These are phyloP conservation scores for Reticulascus tulasneorum DNA, from an alignment of 2,329 filamentous ascomycete genomes.

Conservation along the genomic window DNA sequence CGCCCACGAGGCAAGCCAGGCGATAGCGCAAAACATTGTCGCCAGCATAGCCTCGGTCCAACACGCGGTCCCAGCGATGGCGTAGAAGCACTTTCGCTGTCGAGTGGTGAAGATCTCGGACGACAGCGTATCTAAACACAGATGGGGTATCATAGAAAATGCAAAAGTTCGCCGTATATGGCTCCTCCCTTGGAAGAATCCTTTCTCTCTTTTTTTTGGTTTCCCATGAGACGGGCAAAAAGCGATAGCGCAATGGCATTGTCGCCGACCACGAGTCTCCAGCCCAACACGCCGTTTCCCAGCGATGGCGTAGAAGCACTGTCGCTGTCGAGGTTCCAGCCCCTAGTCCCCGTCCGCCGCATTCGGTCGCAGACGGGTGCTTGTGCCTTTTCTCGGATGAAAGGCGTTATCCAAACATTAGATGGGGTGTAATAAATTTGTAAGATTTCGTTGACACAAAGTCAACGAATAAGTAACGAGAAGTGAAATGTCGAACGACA, in stretches of 20 bases:
- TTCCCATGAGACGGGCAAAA: constrained; percentile 13
- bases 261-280: constrained; percentile 36
- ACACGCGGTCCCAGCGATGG: constrained; percentile 53
- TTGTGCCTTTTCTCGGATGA: constrained; percentile 19
- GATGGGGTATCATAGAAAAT: constrained; percentile 39
- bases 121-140: constrained; percentile 41
- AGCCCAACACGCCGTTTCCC: constrained; percentile 42
- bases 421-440: constrained; percentile 13
- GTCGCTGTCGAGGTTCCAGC: constrained; percentile 26
- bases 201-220: constrained; percentile 1
- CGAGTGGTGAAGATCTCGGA: constrained; percentile 37
- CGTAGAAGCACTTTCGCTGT: constrained; percentile 53
- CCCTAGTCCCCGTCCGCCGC: constrained; percentile 14
- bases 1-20: constrained; percentile 50
- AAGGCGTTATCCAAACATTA: constrained; percentile 22
- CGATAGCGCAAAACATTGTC: too few species aligned
- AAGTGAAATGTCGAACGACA: constrained; percentile 19
- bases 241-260: constrained; percentile 53
- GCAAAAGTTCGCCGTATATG: constrained; percentile 6
- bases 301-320: constrained; percentile 45
- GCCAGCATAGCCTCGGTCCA: constrained; percentile 40
- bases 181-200: not conserved
- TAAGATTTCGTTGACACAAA: constrained; percentile 1
- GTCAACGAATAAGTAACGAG: constrained; percentile 11
- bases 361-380: constrained; percentile 4